A percentile compares a stretch with the other conserved stretches of the same genome.
These are phyloP conservation scores for Lactifluus rugatus DNA, from an alignment of 768 basidiomycete species.

Conservation along the genomic window DNA sequence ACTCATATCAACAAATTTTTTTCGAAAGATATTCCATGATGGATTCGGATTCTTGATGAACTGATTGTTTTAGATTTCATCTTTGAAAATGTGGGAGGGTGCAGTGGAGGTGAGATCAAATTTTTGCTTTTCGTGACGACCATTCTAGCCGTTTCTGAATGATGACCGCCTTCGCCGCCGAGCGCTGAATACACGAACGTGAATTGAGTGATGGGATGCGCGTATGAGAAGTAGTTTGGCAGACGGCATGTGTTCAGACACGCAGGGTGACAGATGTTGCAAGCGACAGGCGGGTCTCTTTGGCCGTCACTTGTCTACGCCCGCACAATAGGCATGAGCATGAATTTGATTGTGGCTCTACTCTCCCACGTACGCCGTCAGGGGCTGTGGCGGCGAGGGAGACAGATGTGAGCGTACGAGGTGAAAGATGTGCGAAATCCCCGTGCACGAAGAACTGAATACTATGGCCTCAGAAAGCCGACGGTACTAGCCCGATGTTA, in stretches of 20 bases:
- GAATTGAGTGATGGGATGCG: no score
- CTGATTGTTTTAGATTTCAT: no score
- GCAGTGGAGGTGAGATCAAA: no score
- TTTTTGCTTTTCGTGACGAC: no score
- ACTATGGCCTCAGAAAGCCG: background rate
- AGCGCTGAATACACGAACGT: no score
- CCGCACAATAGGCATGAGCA: background rate
- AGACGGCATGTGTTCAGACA: background rate
- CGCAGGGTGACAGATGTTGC: background rate
- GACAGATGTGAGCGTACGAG: background rate
- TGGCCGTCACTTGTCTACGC: background rate
- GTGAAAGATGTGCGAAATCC: no score
- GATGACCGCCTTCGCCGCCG: no score
- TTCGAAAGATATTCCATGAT: no score
- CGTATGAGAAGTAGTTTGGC: background rate
- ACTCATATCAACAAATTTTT: no score
- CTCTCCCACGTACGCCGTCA: background rate
- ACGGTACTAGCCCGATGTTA: background rate
- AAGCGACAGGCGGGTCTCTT: background rate
- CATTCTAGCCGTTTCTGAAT: no score
- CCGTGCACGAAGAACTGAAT: background rate
- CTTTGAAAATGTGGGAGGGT: no score
- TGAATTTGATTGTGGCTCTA: background rate
- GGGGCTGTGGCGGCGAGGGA: background rate
- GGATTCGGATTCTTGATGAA: no score